Base-by-base conservation (phyloP, 2,329 filamentous ascomycete genomes). In the Nothophoma quercina region DNA sequence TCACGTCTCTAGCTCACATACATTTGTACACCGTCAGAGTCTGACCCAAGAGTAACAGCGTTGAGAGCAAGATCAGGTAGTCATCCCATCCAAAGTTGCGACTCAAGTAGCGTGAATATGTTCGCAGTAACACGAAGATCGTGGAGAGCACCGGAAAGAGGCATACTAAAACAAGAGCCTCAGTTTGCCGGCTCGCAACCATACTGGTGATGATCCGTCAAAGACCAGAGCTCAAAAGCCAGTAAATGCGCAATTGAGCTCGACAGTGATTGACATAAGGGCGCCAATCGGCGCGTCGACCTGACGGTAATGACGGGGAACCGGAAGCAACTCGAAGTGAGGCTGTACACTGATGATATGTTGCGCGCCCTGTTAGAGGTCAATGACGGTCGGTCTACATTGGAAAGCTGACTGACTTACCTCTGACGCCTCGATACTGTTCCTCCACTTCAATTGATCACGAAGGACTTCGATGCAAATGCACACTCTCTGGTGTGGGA, bases 71-170 rank as follows among this genome's bases (percentile, higher is more conserved):
- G 32, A 72, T 72, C 15, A 73, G 58, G 49, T 67, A 60, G 32
- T 73, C 70, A 50, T 73, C 70, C 65, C 68, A 72, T 13, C 60
- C 63, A 46, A 68, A 70, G 40, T 73, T 73, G 8, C 59, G 62
- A 32, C 64, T 62, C 10, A 73, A 55, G 18, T 63, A 64, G 22
- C 70, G 65, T 18, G 68, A 72, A 35, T 61, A 64, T 3, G 61
- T 51, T 42, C 70, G 65, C 2, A 62, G 40, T 8, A 51, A 55
- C 4, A 73, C 67, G 16, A 69, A 71, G 18, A 71, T 40, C 7
- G 59, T 60, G 10, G 66, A 63, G 4, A 72, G 42, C 13, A 70
- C 56, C 3, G 70, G 63, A 26, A 71, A 72, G 22, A 66, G 38
- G 41, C 63, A 61, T 23, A 64, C 57, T 33, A 71, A 59, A 7